These are phyloP conservation scores for Phytopythium delawarense DNA, from an alignment of 352 stramenopile genomes.

Conservation along the genomic window DNA sequence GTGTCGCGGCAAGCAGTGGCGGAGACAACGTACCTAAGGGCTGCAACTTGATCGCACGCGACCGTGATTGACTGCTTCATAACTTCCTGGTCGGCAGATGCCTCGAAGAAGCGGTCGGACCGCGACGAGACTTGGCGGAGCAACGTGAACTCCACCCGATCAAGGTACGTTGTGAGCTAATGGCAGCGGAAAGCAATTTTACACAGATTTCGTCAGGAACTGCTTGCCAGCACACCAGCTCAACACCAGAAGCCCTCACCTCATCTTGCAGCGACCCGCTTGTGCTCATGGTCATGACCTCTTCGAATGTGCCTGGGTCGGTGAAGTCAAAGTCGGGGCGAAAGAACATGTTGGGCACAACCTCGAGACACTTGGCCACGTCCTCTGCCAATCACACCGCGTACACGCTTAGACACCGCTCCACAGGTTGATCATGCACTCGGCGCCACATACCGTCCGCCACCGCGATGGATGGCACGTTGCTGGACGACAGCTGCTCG, in stretches of 20 bases:
- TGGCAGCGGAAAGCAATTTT: not conserved
- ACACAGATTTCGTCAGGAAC: conserved; percentile 10
- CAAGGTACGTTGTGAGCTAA: conserved; percentile 68
- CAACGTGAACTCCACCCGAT: conserved; percentile 83
- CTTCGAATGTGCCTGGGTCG: conserved; percentile 71
- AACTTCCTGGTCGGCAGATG: conserved; percentile 77
- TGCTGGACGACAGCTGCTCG: conserved; percentile 80
- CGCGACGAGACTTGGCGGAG: conserved; percentile 81
- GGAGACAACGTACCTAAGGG: conserved; percentile 44
- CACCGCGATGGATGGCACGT: conserved; percentile 75
- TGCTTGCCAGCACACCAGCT: conserved; percentile 1
- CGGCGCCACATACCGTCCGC: conserved; percentile 47
- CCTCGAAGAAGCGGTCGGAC: conserved; percentile 84
- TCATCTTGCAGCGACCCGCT: conserved; percentile 61
- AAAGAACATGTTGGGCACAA: conserved; percentile 82
- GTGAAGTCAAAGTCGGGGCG: conserved; percentile 71
- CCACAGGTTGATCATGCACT: conserved; percentile 4
- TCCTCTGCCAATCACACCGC: conserved; percentile 42
- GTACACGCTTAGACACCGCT: not conserved
- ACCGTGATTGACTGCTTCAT: conserved; percentile 81
- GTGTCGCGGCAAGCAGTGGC: not conserved
- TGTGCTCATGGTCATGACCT: conserved; percentile 71
- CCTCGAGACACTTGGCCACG: conserved; percentile 69
- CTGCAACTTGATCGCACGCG: conserved; percentile 78
- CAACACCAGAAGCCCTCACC: conserved; percentile 15